These are phyloP conservation scores for Serendipita sp. DNA, from an alignment of 768 basidiomycete genomes.

Conservation along the genomic window DNA sequence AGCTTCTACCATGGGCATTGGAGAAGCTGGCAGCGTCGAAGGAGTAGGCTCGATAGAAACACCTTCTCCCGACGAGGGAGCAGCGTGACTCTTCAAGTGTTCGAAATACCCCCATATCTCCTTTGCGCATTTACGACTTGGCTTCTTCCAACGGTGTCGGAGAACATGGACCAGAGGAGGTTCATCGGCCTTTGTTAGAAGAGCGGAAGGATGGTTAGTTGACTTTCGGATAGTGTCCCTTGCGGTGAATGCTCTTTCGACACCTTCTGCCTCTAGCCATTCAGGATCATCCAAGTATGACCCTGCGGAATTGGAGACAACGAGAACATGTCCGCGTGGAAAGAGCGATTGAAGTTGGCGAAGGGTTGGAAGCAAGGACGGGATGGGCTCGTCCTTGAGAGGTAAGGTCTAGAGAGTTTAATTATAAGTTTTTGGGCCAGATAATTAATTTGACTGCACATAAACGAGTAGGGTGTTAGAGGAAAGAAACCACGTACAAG, in stretches of 20 bases:
- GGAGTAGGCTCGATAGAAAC: neutral
- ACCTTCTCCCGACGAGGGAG: neutral
- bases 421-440: neutral
- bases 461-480: neutral
- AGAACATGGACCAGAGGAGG: conserved; percentile 50
- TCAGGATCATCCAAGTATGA: conserved; percentile 52
- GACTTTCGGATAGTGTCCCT: neutral
- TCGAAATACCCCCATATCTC: conserved; percentile 60
- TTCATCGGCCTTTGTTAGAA: neutral
- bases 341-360: conserved; percentile 30
- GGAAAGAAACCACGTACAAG: conserved; percentile 35
- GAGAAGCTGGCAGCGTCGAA: neutral
- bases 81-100: neutral
- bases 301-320: conserved; percentile 92
- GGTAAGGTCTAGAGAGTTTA: conserved; percentile 51
- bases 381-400: conserved; percentile 55
- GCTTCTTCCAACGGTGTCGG: conserved; percentile 60
- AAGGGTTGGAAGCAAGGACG: conserved; percentile 17
- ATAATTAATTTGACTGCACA: neutral
- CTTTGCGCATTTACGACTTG: conserved; percentile 57
- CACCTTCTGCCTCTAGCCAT: conserved; percentile 52
- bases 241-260: neutral
- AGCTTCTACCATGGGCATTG: neutral
- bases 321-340: conserved; percentile 60
- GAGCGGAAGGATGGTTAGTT: neutral